Base-by-base conservation (phyloP, 305 asterid genomes). In the Vinca major region DNA sequence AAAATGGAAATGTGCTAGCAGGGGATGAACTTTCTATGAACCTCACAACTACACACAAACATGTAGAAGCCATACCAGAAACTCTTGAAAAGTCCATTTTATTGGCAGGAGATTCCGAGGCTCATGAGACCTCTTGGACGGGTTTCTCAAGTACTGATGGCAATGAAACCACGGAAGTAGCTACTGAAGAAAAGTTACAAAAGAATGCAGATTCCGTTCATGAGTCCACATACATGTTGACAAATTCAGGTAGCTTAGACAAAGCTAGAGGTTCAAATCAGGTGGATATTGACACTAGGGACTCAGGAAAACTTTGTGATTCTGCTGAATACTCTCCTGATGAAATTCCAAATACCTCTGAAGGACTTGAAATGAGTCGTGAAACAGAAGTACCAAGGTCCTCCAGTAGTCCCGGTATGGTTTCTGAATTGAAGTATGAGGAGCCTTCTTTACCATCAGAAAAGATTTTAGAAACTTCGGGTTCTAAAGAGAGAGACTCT, bases 101-200 rank as follows among this genome's bases (percentile, higher is more conserved):
- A 65, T 16, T 78, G 7, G 62, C 69, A 69, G 77, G 71, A 78
- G 75, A 70, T 56, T 71, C 43, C 39, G 72, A 64, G 53, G 70
- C n/a, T 69, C 84, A 65, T 53, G 82, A 65, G 52, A 73, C 69
- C 57, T 48, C 72, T 47, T 61, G 61, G 41, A 33, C 44, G 48
- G 52, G 26, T 58, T 17, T 37, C 47, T 76, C 63, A 61, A 73
- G 64, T 52, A 70, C 45, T 54, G 68, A 74, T 62, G 75, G 65
- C 66, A 69, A 54, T 69, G 83, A 62, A 73, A 76, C 69, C 14
- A 72, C 39, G 58, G 73, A 74, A 79, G 85, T 61, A 67, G 80
- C 66, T 72, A 45, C 70, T 2, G 68, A 4, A 45, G 80, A 53
- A 67, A 68, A 47, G 62, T 41, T 65, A 62, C 54, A 0, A 37